Conservation (phyloP, 1,284 basidiomycete genomes). For the Cystobasidiaceae sp. region DNA sequence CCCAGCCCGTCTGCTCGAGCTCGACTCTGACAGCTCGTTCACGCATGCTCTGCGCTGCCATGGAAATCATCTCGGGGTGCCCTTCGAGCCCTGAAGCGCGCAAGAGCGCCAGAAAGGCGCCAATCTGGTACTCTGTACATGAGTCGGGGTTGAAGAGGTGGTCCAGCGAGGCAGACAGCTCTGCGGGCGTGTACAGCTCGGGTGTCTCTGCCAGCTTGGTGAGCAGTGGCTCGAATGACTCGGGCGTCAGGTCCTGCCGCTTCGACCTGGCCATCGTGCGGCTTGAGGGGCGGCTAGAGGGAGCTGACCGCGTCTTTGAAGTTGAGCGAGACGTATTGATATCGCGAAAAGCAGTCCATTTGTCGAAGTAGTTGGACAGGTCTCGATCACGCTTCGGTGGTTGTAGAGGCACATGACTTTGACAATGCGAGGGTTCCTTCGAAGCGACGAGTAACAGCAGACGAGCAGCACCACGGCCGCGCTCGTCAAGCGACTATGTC, state of each 20-base stretch:
- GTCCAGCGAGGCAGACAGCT: conserved; percentile 33
- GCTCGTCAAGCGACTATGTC: no score
- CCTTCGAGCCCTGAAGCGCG: conserved; percentile 40
- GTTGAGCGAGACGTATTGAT: no score
- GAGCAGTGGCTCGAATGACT: conserved; percentile 25
- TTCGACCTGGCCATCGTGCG: not conserved
- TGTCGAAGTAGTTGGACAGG: no score
- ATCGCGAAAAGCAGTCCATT: no score
- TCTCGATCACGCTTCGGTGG: no score
- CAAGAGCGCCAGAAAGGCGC: conserved; percentile 42
- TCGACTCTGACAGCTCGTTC: conserved; percentile 60
- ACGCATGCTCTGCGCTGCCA: conserved; percentile 68
- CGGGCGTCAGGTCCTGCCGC: conserved; percentile 16
- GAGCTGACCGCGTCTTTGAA: no score
- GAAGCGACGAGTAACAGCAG: no score
- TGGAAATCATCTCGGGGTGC: conserved; percentile 49
- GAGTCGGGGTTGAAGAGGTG: conserved; percentile 33
- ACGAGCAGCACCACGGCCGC: no score
- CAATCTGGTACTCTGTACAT: conserved; percentile 39
- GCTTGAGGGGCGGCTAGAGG: not conserved
- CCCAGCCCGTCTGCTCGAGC: conserved; percentile 45
- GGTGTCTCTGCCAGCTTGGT: conserved; percentile 18
- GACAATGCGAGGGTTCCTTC: no score
- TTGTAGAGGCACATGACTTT: no score
- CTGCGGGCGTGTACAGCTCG: conserved; percentile 18